Percentiles rank a stretch among this genome's conserved stretches.
These are phyloP conservation scores for Balansia obtecta DNA, from an alignment of 2,329 filamentous ascomycete species.

Conservation along the genomic window DNA sequence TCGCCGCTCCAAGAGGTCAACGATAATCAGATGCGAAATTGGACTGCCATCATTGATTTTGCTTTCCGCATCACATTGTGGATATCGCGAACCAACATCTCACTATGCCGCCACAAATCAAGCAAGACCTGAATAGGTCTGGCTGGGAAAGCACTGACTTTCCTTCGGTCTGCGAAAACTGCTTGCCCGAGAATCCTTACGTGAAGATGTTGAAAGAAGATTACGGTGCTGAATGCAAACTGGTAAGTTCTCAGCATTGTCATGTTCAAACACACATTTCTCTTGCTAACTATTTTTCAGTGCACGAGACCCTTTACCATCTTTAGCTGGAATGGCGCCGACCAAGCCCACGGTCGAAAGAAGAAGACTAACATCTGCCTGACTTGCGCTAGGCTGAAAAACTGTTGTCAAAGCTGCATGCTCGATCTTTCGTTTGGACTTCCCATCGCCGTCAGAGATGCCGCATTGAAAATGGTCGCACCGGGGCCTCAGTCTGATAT, in stretches of 20 bases:
- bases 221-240: slow-evolving; percentile 75
- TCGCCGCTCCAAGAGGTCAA: background rate
- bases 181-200: slow-evolving; percentile 90
- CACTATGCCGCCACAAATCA: slow-evolving; percentile 78
- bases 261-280: background rate
- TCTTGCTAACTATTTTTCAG: slow-evolving; percentile 12
- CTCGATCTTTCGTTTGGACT: slow-evolving; percentile 92
- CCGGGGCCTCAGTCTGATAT: slow-evolving; percentile 85
- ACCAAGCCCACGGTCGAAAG: slow-evolving; percentile 75
- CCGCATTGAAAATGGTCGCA: slow-evolving; percentile 93
- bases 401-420: slow-evolving; percentile 99
- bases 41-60: background rate
- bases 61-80: slow-evolving; percentile 8
- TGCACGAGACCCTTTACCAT: slow-evolving; percentile 94
- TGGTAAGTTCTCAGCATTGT: slow-evolving; percentile 24
- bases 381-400: slow-evolving; percentile 93
- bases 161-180: slow-evolving; percentile 81
- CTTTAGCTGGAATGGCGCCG: slow-evolving; percentile 81
- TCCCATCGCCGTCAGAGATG: slow-evolving; percentile 88
- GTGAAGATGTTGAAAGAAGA: slow-evolving; percentile 99
- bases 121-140: slow-evolving; percentile 87
- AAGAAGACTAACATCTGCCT: slow-evolving; percentile 93
- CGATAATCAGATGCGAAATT: background rate
- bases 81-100: background rate
- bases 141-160: slow-evolving; percentile 94